A percentile compares a stretch with the other conserved stretches of the same genome.
phyloP scores from a whole-genome alignment of 495 filamentous ascomycete species.

The Cercophora samala region DNA sequence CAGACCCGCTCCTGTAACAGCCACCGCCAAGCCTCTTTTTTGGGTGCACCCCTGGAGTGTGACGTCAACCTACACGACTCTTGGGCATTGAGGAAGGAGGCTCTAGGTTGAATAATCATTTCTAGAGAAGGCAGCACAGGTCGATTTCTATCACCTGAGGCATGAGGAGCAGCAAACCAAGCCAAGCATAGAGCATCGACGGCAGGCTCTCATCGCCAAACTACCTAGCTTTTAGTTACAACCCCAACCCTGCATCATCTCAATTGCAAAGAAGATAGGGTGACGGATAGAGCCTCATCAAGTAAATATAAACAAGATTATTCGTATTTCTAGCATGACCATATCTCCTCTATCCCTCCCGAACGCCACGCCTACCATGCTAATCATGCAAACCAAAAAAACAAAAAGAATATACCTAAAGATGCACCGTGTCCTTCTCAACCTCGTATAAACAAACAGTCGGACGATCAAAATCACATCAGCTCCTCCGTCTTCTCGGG shows the following conservation, averaged over 20 bases:
- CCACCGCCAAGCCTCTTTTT: not conserved
- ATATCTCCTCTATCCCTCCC: not conserved
- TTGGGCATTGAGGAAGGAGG: not conserved
- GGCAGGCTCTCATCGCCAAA: no score
- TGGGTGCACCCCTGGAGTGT: not conserved
- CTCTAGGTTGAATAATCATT: no score
- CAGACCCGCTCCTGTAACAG: not conserved
- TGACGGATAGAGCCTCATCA: no score
- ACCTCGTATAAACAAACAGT: not conserved
- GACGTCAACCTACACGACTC: conserved; percentile 1
- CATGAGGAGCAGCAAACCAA: no score
- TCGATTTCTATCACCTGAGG: no score
- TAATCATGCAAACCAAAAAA: not conserved
- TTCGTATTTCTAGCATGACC: not conserved
- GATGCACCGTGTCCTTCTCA: not conserved
- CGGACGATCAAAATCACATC: not conserved
- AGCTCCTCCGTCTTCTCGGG: conserved; percentile 9
- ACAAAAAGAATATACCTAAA: not conserved
- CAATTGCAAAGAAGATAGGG: no score
- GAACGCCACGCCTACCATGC: not conserved
- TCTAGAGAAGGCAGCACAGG: no score
- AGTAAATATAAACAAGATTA: not conserved
- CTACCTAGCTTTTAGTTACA: no score
- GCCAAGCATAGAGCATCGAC: no score
- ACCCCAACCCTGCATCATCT: no score